phyloP scores from a whole-genome alignment of 176 grass and related monocot species.

The Poa pratensis region DNA sequence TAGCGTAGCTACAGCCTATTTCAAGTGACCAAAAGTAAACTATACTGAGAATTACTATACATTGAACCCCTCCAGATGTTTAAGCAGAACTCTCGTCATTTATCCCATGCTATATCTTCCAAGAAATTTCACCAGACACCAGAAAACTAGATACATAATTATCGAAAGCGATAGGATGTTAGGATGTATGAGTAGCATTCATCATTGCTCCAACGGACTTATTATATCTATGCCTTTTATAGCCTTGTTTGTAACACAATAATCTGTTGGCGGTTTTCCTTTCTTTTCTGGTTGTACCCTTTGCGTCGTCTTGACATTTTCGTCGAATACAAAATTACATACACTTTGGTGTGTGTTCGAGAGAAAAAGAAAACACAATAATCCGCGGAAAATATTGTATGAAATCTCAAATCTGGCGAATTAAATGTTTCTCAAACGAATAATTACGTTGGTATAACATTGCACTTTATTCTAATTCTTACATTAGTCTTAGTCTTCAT shows the following conservation, averaged over 20 bases:
- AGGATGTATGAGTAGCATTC: background rate
- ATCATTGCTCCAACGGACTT: background rate
- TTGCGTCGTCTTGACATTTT: no score
- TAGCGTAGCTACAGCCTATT: background rate
- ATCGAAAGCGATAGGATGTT: background rate
- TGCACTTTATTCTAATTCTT: background rate
- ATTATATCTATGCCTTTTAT: background rate
- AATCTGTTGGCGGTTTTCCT: background rate
- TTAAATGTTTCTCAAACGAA: background rate
- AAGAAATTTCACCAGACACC: background rate
- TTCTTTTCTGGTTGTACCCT: no score
- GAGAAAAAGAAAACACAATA: no score
- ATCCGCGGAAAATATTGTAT: background rate
- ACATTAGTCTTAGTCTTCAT: background rate
- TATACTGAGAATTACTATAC: background rate
- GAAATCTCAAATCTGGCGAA: background rate
- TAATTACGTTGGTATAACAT: background rate
- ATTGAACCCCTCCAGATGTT: background rate
- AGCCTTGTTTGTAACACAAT: background rate
- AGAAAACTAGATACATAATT: slow-evolving; percentile 1
- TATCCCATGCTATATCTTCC: background rate
- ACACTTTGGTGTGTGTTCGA: no score
- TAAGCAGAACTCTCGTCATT: background rate
- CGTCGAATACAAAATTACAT: no score
- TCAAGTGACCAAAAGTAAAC: background rate